These are phyloP conservation scores for Populus tremula DNA, from an alignment of 345 rosid species.

Conservation along the genomic window DNA sequence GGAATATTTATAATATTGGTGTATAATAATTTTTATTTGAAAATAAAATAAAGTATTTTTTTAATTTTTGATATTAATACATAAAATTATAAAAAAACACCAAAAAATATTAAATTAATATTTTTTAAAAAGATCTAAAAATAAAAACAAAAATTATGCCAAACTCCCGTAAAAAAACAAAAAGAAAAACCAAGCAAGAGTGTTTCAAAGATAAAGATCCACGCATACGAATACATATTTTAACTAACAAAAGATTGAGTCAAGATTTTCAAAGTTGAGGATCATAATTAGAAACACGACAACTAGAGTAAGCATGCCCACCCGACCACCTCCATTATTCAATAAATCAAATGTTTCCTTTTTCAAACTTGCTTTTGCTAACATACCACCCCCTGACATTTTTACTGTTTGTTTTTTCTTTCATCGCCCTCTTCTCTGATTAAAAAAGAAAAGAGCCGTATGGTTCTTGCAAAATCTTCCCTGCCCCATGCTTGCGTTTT, in stretches of 20 bases:
- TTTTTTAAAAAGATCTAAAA: too few species aligned
- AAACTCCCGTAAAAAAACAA: background rate
- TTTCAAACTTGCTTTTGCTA: background rate
- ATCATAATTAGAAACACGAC: background rate
- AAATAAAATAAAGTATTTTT: too few species aligned
- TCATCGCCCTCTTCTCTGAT: too few species aligned
- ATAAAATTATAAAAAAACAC: too few species aligned
- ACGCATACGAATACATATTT: too few species aligned
- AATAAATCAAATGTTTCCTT: background rate
- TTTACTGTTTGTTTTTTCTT: background rate
- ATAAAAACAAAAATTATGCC: too few species aligned
- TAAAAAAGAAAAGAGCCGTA: too few species aligned
- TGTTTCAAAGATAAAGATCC: background rate
- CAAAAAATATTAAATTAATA: too few species aligned
- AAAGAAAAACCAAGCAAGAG: background rate
- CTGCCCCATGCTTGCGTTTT: background rate
- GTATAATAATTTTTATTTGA: too few species aligned
- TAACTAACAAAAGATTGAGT: background rate
- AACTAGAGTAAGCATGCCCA: background rate
- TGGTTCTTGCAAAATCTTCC: background rate
- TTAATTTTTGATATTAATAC: fast-evolving
- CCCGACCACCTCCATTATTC: background rate
- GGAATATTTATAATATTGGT: too few species aligned
- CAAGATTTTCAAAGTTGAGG: background rate
- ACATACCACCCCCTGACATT: too few species aligned